A percentile compares a stretch with the other conserved stretches of the same genome.
These are phyloP conservation scores for Forsythia viridissima DNA, from an alignment of 257 asterid species.

Conservation along the genomic window DNA sequence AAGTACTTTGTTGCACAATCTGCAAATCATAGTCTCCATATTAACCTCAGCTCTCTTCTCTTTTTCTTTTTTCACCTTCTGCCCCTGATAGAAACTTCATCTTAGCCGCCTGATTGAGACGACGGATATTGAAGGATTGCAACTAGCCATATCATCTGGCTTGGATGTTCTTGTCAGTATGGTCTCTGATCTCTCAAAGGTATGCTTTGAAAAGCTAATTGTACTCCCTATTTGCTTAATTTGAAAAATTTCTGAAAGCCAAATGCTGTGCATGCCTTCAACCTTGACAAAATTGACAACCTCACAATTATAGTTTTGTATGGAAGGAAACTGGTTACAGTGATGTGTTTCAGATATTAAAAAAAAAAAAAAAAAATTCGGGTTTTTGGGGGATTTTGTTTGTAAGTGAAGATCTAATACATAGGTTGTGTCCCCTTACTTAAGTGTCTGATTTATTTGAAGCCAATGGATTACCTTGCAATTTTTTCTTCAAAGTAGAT, in stretches of 20 bases:
- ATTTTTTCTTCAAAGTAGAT: neutral
- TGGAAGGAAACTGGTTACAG: slow-evolving; percentile 4
- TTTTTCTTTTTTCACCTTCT: slow-evolving; percentile 2
- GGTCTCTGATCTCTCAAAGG: slow-evolving; percentile 66
- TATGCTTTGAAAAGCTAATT: slow-evolving; percentile 35
- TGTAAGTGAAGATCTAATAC: slow-evolving; percentile 6
- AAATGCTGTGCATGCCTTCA: slow-evolving; percentile 2
- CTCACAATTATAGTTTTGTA: neutral
- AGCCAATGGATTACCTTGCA: neutral
- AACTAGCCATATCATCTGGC: slow-evolving; percentile 63
- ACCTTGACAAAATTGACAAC: slow-evolving; percentile 4
- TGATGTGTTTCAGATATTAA: neutral
- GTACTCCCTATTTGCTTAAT: slow-evolving; percentile 9
- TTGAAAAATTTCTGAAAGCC: neutral
- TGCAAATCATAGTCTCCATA: slow-evolving; percentile 20
- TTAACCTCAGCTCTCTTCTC: slow-evolving; percentile 27
- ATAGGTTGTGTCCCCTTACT: neutral
- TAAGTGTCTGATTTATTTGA: no score
- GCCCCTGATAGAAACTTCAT: slow-evolving; percentile 59
- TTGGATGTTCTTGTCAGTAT: slow-evolving; percentile 71
- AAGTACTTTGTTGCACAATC: neutral
- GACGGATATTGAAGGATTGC: slow-evolving; percentile 84
- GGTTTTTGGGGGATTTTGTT: slow-evolving; percentile 1
- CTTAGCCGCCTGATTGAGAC: slow-evolving; percentile 71
- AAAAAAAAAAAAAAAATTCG: no score